Evolutionary conservation across 495 filamentous ascomycete species (phyloP).

Genomic region (Tetracladium marchalianum): DNA sequence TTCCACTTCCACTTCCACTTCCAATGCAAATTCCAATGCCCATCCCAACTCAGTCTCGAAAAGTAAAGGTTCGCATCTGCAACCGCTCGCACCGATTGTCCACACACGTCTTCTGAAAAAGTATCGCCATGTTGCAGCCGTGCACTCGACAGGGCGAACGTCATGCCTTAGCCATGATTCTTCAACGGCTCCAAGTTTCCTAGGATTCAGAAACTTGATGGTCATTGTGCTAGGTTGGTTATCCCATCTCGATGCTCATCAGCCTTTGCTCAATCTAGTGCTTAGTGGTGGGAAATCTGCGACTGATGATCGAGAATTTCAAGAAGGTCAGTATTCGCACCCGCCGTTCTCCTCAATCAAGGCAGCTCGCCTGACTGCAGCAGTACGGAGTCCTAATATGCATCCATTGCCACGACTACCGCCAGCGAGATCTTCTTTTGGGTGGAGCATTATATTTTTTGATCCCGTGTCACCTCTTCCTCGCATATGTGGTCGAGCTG

Average conservation of each 20-base stretch:
- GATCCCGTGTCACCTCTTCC: constrained; percentile 80
- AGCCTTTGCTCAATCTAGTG: neutral
- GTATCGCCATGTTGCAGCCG: constrained; percentile 82
- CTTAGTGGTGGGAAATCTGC: constrained; percentile 76
- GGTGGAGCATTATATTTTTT: constrained; percentile 70
- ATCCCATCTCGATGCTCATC: neutral
- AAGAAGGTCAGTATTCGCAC: constrained; percentile 57
- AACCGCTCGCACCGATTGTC: constrained; percentile 15
- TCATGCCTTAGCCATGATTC: constrained; percentile 84
- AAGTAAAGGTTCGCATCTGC: constrained; percentile 6
- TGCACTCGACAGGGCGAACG: constrained; percentile 59
- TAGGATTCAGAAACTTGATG: constrained; percentile 95
- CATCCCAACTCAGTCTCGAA: constrained; percentile 4
- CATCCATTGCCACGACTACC: constrained; percentile 81
- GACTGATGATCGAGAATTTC: constrained; percentile 92
- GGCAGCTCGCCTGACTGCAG: constrained; percentile 16
- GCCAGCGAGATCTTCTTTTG: constrained; percentile 63
- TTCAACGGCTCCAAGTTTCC: constrained; percentile 62
- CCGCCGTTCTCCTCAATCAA: neutral
- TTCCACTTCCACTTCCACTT: too few species aligned
- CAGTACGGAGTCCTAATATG: constrained; percentile 93
- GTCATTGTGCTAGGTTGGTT: constrained; percentile 74
- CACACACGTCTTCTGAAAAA: constrained; percentile 27
- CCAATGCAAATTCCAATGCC: constrained; percentile 16
- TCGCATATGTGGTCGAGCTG: constrained; percentile 81